These are phyloP conservation scores for Teratosphaeria gauchensis DNA, from an alignment of 2,329 filamentous ascomycete species.

Conservation along the genomic window DNA sequence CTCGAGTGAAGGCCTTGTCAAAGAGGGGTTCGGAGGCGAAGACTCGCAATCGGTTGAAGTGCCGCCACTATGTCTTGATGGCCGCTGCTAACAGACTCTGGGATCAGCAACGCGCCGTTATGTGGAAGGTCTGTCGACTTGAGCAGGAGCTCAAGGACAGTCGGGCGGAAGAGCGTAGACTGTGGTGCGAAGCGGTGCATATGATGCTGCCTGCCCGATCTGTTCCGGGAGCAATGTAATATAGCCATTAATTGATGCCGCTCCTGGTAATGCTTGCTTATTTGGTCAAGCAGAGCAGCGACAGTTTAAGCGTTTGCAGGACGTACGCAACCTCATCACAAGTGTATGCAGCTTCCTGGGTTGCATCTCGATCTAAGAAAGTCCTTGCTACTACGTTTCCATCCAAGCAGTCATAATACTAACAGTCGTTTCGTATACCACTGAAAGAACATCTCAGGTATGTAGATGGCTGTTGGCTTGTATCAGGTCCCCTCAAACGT, in stretches of 20 bases:
- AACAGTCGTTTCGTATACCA: too few species aligned
- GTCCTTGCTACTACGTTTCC: too few species aligned
- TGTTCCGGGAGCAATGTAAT: neutral
- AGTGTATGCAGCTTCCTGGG: too few species aligned
- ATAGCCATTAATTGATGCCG: neutral
- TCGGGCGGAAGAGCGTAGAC: neutral
- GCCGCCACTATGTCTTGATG: neutral
- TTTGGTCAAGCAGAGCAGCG: neutral
- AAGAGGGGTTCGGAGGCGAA: neutral
- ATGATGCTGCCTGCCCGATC: neutral
- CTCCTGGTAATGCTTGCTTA: neutral
- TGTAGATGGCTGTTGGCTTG: too few species aligned
- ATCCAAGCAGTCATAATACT: too few species aligned
- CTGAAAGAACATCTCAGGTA: too few species aligned
- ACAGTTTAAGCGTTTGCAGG: too few species aligned
- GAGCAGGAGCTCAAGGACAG: neutral
- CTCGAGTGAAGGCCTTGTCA: neutral
- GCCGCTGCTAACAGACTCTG: neutral
- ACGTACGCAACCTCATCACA: too few species aligned
- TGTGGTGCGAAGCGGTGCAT: neutral
- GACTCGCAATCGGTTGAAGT: neutral
- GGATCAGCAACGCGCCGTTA: neutral
- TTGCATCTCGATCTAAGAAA: too few species aligned
- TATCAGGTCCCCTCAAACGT: too few species aligned
- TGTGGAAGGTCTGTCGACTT: neutral